Evolutionary conservation across 305 asterid species (phyloP), one percentile per base, ranked within the genome.

Genomic region (Solanum aculeatissimum): DNA sequence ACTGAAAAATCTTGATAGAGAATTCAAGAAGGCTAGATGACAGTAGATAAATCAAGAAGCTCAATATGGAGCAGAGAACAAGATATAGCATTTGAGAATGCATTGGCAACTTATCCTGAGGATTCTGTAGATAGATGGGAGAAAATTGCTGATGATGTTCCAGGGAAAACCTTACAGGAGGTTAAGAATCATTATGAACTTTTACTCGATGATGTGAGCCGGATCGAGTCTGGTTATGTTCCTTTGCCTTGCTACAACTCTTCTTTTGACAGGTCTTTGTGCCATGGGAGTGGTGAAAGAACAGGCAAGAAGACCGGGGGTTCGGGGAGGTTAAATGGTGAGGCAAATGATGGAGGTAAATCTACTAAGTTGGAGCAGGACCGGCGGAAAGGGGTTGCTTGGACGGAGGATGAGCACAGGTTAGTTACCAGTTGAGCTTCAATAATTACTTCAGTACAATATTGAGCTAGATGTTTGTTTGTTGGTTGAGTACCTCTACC

Each of bases 381-480:
- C 85, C 95, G 99, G 14, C 97, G 98, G 19, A 95, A 95, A 84
- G 99, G 99, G 85, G 93, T 94, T 84, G 97, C 98, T 81, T 95
- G 99, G 99, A 95, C 99, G 14, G 99, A 95, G 90, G 99, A 96
- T 16, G 99, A 96, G 82, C 98, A 95, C 89, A 95, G 98, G 99
- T 95, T 66, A 84, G 42, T 83, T 16, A 63, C 32, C 53, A n/a
- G 15, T 27, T 86, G 51, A 47, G n/a, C 75, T 87, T 72, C 42
- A 87, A 51, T 69, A 87, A 51, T 69, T 53, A 27, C 16, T 82
- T 85, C 70, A 57, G 18, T 77, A 72, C 38, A 72, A 72, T 42
- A 43, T 71, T 43, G 45, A 21, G 57, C 57, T 63, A 63, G 18
- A 63, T 63, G 40, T 63, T 12, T 72, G 3, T 47, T 23, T 74